A percentile compares a stretch with the other conserved stretches of the same genome.
Evolutionary conservation across 202 grass and related monocot species (phyloP).

Genomic region (Dendrocalamus latiflorus): DNA sequence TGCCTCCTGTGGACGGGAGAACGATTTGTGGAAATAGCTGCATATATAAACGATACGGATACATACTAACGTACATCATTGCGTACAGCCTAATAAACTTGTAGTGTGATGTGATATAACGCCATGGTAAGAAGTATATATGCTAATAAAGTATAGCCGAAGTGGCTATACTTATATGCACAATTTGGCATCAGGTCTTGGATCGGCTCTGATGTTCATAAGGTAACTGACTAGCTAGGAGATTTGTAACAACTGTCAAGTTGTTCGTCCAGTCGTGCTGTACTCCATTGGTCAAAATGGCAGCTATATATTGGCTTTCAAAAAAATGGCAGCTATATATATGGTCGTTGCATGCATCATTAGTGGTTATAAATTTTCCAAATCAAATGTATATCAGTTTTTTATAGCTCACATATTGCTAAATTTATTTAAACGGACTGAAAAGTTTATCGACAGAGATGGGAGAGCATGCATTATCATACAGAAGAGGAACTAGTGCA

Average conservation of each 20-base stretch:
- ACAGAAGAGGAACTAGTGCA: background rate
- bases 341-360: conserved; percentile 13
- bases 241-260: background rate
- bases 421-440: too few species aligned
- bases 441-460: too few species aligned
- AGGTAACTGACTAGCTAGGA: conserved; percentile 26
- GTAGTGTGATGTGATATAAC: conserved; percentile 11
- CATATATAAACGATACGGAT: background rate
- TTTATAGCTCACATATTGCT: background rate
- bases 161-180: conserved; percentile 15
- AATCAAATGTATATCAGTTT: conserved; percentile 3
- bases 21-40: conserved; percentile 49
- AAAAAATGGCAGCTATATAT: too few species aligned
- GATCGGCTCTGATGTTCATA: conserved; percentile 4
- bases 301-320: too few species aligned
- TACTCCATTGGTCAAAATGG: background rate
- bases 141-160: conserved; percentile 38
- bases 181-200: conserved; percentile 19
- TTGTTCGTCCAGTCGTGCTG: conserved; percentile 3
- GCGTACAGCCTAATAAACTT: conserved; percentile 20
- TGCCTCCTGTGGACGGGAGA: conserved; percentile 31
- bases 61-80: background rate
- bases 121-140: conserved; percentile 1
- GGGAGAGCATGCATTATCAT: background rate
- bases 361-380: background rate